These are phyloP conservation scores for Penicillium arizonense DNA, from an alignment of 495 filamentous ascomycete genomes.

Conservation along the genomic window DNA sequence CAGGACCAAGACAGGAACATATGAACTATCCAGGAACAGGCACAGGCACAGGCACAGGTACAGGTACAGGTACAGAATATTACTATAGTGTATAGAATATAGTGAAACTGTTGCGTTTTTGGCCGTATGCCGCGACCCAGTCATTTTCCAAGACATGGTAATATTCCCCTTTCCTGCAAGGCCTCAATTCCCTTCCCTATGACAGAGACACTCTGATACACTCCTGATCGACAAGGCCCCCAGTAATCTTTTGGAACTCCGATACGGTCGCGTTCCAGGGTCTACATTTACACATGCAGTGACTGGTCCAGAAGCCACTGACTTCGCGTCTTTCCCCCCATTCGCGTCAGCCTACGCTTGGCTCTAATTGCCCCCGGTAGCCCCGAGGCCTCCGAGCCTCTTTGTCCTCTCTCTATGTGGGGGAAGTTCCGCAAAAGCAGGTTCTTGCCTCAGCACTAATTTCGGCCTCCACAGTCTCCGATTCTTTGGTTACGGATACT, in stretches of 20 bases:
- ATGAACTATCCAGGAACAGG: neutral
- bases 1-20: no score
- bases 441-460: conserved; percentile 13
- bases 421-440: conserved; percentile 24
- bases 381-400: conserved; percentile 22
- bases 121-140: conserved; percentile 29
- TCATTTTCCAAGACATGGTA: conserved; percentile 19
- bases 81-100: neutral
- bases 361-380: conserved; percentile 4
- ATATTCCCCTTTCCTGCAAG: neutral
- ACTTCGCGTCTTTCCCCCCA: conserved; percentile 18
- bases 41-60: neutral
- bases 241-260: conserved; percentile 14
- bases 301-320: conserved; percentile 27
- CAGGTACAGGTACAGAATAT: neutral
- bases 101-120: conserved; percentile 17
- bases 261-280: conserved; percentile 32
- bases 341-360: conserved; percentile 14
- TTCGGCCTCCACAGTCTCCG: conserved; percentile 17
- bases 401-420: conserved; percentile 25
- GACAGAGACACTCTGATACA: conserved; percentile 6
- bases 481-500: neutral
- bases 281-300: conserved; percentile 11
- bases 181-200: neutral
- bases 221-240: conserved; percentile 19